Percentiles rank a stretch among this genome's conserved stretches.
phyloP scores from a whole-genome alignment of 148 eudicot genomes.

The Cornus kousa region DNA sequence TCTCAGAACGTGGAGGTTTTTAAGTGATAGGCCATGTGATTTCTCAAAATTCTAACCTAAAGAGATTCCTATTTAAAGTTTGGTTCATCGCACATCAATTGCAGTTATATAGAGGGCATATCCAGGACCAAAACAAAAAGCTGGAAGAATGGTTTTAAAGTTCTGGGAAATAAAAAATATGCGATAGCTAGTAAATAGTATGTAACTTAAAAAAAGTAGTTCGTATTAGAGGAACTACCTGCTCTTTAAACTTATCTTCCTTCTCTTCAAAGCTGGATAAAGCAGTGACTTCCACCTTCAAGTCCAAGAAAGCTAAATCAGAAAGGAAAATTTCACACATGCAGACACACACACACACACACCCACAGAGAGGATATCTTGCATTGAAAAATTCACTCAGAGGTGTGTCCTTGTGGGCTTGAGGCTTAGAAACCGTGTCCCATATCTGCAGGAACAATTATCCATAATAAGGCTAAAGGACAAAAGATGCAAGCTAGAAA shows the following conservation, averaged over 20 bases:
- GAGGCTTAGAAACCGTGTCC: conserved; percentile 37
- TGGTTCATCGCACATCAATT: no score
- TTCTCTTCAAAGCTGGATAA: conserved; percentile 37
- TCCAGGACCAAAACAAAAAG: not conserved
- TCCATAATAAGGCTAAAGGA: not conserved
- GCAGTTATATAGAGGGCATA: not conserved
- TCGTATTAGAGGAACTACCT: conserved; percentile 17
- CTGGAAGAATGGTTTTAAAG: not conserved
- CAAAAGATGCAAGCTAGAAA: not conserved
- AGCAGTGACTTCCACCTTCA: conserved; percentile 35
- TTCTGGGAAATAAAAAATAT: not conserved
- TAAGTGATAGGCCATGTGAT: no score
- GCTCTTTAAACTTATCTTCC: conserved; percentile 40
- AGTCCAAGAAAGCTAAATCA: not conserved
- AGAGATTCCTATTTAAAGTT: no score
- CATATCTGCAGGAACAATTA: conserved; percentile 27
- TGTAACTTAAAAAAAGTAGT: not conserved
- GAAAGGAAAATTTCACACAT: not conserved
- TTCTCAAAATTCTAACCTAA: no score
- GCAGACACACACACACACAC: not conserved
- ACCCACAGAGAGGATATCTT: conserved; percentile 16
- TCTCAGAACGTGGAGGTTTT: no score
- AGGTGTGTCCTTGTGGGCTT: conserved; percentile 33
- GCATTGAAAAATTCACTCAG: conserved; percentile 40
- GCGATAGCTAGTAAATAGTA: not conserved